Percentiles rank a stretch among this genome's conserved stretches.
Evolutionary conservation across 345 rosid genomes (phyloP).

Genomic region (Limnanthes douglasii): DNA sequence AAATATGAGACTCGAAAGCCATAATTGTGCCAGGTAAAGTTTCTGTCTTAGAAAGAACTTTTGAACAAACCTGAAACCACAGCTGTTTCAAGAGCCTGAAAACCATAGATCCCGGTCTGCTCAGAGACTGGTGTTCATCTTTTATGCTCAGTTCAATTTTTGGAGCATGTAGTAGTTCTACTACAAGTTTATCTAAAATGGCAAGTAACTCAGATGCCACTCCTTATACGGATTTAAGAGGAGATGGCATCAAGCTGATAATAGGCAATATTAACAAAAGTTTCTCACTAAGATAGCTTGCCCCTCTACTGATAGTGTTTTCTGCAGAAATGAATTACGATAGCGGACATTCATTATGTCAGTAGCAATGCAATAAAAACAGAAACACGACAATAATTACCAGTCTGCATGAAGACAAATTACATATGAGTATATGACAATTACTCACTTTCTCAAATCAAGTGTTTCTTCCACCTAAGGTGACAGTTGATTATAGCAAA

Average conservation of each 20-base stretch:
- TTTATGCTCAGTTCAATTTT: slow-evolving; percentile 23
- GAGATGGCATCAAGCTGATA: slow-evolving; percentile 58
- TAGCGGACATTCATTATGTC: no score
- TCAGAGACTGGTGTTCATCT: slow-evolving; percentile 26
- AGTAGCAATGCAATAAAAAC: no score
- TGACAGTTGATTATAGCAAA: no score
- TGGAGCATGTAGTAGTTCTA: slow-evolving; percentile 27
- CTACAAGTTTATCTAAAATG: slow-evolving; percentile 43
- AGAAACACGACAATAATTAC: no score
- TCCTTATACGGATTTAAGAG: slow-evolving; percentile 64
- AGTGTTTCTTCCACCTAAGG: no score
- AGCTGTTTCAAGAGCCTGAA: slow-evolving; percentile 55
- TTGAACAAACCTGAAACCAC: slow-evolving; percentile 90
- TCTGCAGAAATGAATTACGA: slow-evolving; percentile 30
- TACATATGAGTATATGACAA: no score
- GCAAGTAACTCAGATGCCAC: slow-evolving; percentile 57
- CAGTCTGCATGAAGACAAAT: no score
- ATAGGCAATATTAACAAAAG: slow-evolving; percentile 58
- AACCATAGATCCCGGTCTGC: slow-evolving; percentile 40
- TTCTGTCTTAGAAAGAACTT: no score
- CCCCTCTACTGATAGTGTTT: slow-evolving; percentile 13
- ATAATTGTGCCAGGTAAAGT: no score
- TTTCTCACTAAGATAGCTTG: slow-evolving; percentile 32
- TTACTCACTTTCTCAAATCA: no score
- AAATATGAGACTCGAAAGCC: no score